Evolutionary conservation across 177 flowering plant species (phyloP).

Genomic region (Vitis hybrid): DNA sequence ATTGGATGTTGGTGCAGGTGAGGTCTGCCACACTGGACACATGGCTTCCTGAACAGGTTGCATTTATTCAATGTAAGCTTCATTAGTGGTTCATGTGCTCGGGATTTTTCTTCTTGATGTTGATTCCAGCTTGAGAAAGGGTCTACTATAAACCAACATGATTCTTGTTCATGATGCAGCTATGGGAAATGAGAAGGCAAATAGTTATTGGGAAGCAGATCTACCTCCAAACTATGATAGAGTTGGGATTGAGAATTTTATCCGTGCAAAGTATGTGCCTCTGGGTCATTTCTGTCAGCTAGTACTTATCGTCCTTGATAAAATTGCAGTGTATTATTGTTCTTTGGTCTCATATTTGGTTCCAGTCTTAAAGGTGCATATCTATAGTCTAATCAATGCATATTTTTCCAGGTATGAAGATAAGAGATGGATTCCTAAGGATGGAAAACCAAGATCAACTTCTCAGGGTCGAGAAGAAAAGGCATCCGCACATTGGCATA

Average conservation of each 20-base stretch:
- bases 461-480: conserved; percentile 47
- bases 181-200: conserved; percentile 88
- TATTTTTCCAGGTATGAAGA: conserved; percentile 74
- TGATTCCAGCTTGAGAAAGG: neutral
- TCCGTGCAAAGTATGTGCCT: conserved; percentile 81
- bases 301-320: neutral
- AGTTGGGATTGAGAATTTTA: conserved; percentile 91
- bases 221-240: conserved; percentile 88
- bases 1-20: conserved; percentile 50
- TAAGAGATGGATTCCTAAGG: conserved; percentile 80
- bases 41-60: conserved; percentile 99
- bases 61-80: conserved; percentile 85
- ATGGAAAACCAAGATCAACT: conserved; percentile 50
- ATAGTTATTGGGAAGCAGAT: conserved; percentile 94
- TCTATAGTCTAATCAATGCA: neutral
- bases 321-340: neutral
- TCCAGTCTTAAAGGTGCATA: neutral
- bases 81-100: neutral
- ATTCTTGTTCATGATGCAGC: conserved; percentile 44
- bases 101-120: conserved; percentile 1
- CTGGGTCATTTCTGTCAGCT: neutral
- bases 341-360: neutral
- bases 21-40: conserved; percentile 94
- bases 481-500: conserved; percentile 34
- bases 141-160: neutral